These are phyloP conservation scores for Tetrapisispora phaffii DNA, from an alignment of 805 yeast species.

Conservation along the genomic window DNA sequence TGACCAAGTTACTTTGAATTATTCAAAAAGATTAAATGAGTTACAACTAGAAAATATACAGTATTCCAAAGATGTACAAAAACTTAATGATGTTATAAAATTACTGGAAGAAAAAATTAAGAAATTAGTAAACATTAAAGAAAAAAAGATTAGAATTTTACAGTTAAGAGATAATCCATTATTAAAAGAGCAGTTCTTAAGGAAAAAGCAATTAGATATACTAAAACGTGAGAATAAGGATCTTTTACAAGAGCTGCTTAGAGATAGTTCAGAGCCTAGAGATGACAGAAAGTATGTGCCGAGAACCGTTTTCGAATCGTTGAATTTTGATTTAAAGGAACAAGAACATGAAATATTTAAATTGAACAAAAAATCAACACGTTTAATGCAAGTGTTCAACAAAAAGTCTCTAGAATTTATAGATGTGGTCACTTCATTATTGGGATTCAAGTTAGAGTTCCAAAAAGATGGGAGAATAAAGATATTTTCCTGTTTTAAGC, in stretches of 20 bases:
- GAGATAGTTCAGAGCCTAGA: slow-evolving; percentile 5
- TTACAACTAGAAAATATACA: slow-evolving; percentile 36
- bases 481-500: slow-evolving; percentile 39
- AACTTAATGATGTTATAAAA: slow-evolving; percentile 30
- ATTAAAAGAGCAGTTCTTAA: slow-evolving; percentile 48
- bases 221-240: slow-evolving; percentile 52
- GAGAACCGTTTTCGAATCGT: slow-evolving; percentile 50
- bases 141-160: slow-evolving; percentile 40
- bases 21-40: slow-evolving; percentile 26
- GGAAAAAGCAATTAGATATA: slow-evolving; percentile 40
- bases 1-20: slow-evolving; percentile 19
- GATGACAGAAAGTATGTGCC: slow-evolving; percentile 36
- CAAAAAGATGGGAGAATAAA: slow-evolving; percentile 46
- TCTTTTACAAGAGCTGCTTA: slow-evolving; percentile 28
- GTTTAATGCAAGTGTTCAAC: slow-evolving; percentile 49
- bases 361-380: slow-evolving; percentile 39
- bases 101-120: slow-evolving; percentile 32
- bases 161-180: slow-evolving; percentile 62
- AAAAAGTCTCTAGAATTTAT: slow-evolving; percentile 64
- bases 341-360: slow-evolving; percentile 40
- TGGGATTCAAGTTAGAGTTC: slow-evolving; percentile 70
- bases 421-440: slow-evolving; percentile 51
- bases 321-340: slow-evolving; percentile 42
- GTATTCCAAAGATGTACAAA: slow-evolving; percentile 31
- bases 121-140: slow-evolving; percentile 28